Conservation (phyloP, 2,329 filamentous ascomycete species). For the Pleochaeta shiraiana region DNA sequence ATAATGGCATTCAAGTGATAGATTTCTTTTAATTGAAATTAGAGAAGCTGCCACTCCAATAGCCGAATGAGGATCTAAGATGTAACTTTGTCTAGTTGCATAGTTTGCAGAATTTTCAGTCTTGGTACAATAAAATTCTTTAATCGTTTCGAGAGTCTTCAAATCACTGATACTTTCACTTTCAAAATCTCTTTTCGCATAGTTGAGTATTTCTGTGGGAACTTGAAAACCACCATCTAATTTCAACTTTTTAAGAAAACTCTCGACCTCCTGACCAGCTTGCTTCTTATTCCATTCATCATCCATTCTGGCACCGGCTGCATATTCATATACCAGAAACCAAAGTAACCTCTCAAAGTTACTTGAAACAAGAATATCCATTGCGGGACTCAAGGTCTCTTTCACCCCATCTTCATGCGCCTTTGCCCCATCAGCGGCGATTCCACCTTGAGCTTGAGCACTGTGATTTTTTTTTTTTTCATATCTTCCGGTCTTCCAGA, state of each 20-base stretch:
- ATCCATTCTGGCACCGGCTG: slow-evolving; percentile 34
- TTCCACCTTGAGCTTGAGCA: slow-evolving; percentile 30
- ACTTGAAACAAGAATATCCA: slow-evolving; percentile 92
- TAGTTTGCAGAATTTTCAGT: slow-evolving; percentile 15
- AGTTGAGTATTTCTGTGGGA: slow-evolving; percentile 45
- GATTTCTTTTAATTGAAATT: slow-evolving; percentile 38
- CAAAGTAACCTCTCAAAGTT: slow-evolving; percentile 95
- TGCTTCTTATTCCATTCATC: slow-evolving; percentile 43
- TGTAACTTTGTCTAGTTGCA: slow-evolving; percentile 35
- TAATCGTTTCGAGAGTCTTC: slow-evolving; percentile 47
- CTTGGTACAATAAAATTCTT: slow-evolving; percentile 26
- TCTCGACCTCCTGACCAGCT: slow-evolving; percentile 51
- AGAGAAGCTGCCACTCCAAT: slow-evolving; percentile 62
- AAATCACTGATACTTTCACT: slow-evolving; percentile 50
- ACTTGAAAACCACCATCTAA: slow-evolving; percentile 64
- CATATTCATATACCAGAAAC: slow-evolving; percentile 67
- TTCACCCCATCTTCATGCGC: slow-evolving; percentile 53
- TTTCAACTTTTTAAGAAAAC: slow-evolving; percentile 69
- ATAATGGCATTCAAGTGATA: slow-evolving; percentile 30
- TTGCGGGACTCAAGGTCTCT: slow-evolving; percentile 82
- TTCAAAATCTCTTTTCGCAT: slow-evolving; percentile 54
- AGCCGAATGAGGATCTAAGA: slow-evolving; percentile 83
- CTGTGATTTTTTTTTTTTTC: slow-evolving; percentile 56
- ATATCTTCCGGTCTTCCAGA: slow-evolving; percentile 79
- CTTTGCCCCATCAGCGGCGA: slow-evolving; percentile 33